phyloP scores from a whole-genome alignment of 2,329 filamentous ascomycete genomes.

The Penicillium griseofulvum region DNA sequence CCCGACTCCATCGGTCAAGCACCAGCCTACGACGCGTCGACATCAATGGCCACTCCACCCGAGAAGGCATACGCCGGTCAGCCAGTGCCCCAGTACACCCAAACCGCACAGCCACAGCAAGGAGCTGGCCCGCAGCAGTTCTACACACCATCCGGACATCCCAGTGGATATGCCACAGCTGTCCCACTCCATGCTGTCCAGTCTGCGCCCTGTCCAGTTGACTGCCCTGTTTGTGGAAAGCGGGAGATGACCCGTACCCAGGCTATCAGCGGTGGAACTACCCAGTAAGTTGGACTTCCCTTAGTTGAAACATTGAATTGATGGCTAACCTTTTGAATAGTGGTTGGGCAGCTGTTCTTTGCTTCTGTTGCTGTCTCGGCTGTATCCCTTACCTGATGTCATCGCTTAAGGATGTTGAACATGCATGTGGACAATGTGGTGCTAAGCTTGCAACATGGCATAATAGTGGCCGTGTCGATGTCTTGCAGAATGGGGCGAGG shows the following conservation, averaged over 20 bases:
- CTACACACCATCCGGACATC: constrained; percentile 18
- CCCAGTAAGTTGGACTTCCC: constrained; percentile 25
- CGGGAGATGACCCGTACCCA: constrained; percentile 32
- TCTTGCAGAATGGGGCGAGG: constrained; percentile 30
- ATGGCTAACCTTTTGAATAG: constrained; percentile 24
- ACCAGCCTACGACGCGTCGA: not conserved
- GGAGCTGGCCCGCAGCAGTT: constrained; percentile 6
- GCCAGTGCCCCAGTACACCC: not conserved
- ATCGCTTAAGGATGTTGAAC: constrained; percentile 49
- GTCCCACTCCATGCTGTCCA: constrained; percentile 28
- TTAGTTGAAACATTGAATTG: not conserved
- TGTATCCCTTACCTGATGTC: constrained; percentile 52
- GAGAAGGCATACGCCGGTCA: constrained; percentile 20
- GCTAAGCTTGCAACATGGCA: constrained; percentile 50
- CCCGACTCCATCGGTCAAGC: not conserved
- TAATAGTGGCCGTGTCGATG: constrained; percentile 48
- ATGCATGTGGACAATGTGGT: constrained; percentile 50
- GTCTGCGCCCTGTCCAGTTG: constrained; percentile 42
- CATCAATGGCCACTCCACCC: not conserved
- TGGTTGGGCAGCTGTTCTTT: constrained; percentile 47
- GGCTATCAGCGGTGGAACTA: constrained; percentile 26
- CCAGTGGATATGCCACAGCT: constrained; percentile 25
- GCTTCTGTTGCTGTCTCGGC: constrained; percentile 45
- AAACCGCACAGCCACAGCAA: not conserved
- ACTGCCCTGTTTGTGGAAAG: constrained; percentile 49